Percentiles rank a stretch among this genome's conserved stretches.
phyloP scores from a whole-genome alignment of 192 early-diverging fungal genomes.

The Mortierella claussenii region DNA sequence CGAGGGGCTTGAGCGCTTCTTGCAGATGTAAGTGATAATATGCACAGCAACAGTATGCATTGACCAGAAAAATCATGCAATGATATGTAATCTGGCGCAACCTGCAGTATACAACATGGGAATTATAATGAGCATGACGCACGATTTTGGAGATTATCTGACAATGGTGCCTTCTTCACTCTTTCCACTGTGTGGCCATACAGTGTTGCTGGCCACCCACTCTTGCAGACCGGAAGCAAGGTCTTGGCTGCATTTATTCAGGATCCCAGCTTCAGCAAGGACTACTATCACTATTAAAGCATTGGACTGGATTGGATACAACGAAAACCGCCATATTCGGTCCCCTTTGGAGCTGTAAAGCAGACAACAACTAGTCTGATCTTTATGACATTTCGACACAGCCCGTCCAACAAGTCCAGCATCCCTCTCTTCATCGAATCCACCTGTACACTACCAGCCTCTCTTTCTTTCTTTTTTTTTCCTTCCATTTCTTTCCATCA shows the following conservation, averaged over 20 bases:
- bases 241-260: slow-evolving; percentile 94
- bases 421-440: background rate
- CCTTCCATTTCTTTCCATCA: too few relatives aligned
- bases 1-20: slow-evolving; percentile 90
- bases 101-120: too few relatives aligned
- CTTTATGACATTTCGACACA: background rate
- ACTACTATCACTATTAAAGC: slow-evolving; percentile 73
- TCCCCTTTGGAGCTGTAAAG: too few relatives aligned
- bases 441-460: slow-evolving; percentile 10
- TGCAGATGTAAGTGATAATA: slow-evolving; percentile 84
- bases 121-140: too few relatives aligned
- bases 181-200: too few relatives aligned
- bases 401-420: background rate
- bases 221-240: slow-evolving; percentile 97
- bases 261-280: slow-evolving; percentile 86
- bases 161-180: too few relatives aligned
- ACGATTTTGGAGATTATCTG: too few relatives aligned
- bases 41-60: too few relatives aligned
- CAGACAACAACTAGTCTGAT: background rate
- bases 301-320: background rate
- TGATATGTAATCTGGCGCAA: too few relatives aligned
- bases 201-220: slow-evolving; percentile 93
- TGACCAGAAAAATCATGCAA: too few relatives aligned
- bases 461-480: background rate
- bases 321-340: too few relatives aligned